Evolutionary conservation across 192 early-diverging fungal species (phyloP), one percentile per base, ranked within the genome.

Genomic region (Linnemannia elongata): DNA sequence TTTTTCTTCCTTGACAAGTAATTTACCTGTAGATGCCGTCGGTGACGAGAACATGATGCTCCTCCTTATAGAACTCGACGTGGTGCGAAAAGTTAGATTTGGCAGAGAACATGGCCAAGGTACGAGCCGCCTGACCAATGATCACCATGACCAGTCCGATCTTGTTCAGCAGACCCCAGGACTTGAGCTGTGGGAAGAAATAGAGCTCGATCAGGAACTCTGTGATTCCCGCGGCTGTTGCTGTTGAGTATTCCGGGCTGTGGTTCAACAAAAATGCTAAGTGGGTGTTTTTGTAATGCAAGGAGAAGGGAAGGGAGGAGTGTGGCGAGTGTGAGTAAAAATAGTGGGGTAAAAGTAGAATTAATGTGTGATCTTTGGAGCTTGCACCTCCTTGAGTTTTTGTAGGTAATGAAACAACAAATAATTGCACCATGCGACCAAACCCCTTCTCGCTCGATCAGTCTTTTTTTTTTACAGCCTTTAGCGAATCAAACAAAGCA

Each of bases 81-180:
- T 93, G 88, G 83, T 99, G 98, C 63, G 93, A 94, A 81, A 97
- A 97, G 88, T 98, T 99, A 20, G 92, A 89, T 72, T 95, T 96
- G 20, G 97, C 97, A n/a, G 95, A 96, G 49, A 97, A 88, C 97
- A 98, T 98, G 20, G 97, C 97, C 49, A 94, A 79, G 13, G 96
- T 95, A 10, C 98, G 92, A 41, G 94, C 91, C 22, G 76, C 30
- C 88, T 99, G 98, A 1, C 96, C 95, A 0, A 91, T 75, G n/a
- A 96, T 55, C 13, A 96, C 88, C 13, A 93, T 35, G 6, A 89
- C 36, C 5, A 97, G 75, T 60, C 92, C 88, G 36, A 93, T 72
- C 55, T 76, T 90, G 63, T 89, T 91, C 36, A 89, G 45, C 39
- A 82, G 44, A 27, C 89, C 90, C 52, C 85, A 90, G 4, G 70